These are phyloP conservation scores for Coemansia sp. DNA, from an alignment of 192 early-diverging fungal genomes.

Conservation along the genomic window DNA sequence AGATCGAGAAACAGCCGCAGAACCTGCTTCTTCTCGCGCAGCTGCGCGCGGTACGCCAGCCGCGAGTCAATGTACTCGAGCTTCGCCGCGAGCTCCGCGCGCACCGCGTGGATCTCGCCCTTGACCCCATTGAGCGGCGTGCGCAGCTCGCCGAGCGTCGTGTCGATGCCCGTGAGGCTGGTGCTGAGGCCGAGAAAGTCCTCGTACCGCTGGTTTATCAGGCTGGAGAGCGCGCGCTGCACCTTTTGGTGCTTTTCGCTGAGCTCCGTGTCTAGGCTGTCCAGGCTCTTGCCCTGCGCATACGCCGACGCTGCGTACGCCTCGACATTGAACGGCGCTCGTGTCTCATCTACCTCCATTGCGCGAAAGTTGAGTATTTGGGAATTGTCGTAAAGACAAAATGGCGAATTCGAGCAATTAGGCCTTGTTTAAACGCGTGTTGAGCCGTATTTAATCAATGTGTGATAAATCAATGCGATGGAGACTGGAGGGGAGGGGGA, in stretches of 20 bases:
- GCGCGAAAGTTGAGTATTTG: neutral
- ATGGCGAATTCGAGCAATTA: too few relatives aligned
- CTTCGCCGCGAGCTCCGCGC: constrained; percentile 10
- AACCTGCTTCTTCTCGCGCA: constrained; percentile 34
- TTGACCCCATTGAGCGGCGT: constrained; percentile 8
- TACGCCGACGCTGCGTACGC: constrained; percentile 21
- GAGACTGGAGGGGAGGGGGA: too few relatives aligned
- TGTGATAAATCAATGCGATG: too few relatives aligned
- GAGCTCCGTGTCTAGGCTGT: constrained; percentile 26
- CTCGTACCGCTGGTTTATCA: constrained; percentile 35
- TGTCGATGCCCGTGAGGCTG: constrained; percentile 29
- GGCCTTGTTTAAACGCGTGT: too few relatives aligned
- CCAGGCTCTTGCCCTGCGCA: constrained; percentile 23
- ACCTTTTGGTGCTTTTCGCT: constrained; percentile 10
- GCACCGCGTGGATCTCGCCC: constrained; percentile 4
- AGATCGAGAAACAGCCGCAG: constrained; percentile 43
- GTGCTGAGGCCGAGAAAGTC: constrained; percentile 46
- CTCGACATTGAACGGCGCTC: constrained; percentile 13
- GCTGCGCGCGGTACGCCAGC: constrained; percentile 21
- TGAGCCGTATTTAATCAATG: too few relatives aligned
- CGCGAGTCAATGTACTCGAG: constrained; percentile 25
- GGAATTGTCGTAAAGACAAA: too few relatives aligned
- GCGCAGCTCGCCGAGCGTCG: constrained; percentile 9
- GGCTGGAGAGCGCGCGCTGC: constrained; percentile 19
- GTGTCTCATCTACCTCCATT: constrained; percentile 38